These are phyloP conservation scores for Luzula sylvatica DNA, from an alignment of 176 grass and related monocot species.

Conservation along the genomic window DNA sequence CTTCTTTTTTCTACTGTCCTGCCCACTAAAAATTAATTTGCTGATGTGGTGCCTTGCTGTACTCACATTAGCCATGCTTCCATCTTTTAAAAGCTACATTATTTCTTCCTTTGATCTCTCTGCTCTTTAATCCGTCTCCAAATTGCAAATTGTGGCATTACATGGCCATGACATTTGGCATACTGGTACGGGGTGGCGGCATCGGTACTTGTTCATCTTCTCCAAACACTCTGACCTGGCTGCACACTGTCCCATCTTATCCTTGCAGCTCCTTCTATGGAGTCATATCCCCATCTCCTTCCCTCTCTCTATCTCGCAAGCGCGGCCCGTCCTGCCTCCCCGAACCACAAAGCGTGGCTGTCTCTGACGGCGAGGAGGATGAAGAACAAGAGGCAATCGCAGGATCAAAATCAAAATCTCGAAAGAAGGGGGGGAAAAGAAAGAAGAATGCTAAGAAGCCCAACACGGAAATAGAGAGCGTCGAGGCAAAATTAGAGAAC, in stretches of 20 bases:
- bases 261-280: not conserved
- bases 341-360: not conserved
- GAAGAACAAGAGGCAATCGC: not conserved
- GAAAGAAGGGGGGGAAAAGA: not conserved
- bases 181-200: slow-evolving; percentile 1
- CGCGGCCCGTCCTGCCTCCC: slow-evolving; percentile 1
- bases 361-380: not conserved
- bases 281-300: not conserved
- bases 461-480: not conserved
- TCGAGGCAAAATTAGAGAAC: slow-evolving; percentile 14
- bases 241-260: slow-evolving; percentile 1
- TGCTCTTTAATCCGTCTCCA: not conserved
- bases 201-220: slow-evolving; percentile 7
- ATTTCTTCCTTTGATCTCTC: not conserved
- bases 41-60: slow-evolving; percentile 16
- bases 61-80: not conserved
- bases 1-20: slow-evolving; percentile 1
- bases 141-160: not conserved
- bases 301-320: not conserved
- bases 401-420: not conserved
- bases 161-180: slow-evolving; percentile 13
- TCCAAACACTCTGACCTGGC: not conserved
- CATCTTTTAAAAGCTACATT: not conserved
- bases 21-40: slow-evolving; percentile 4
- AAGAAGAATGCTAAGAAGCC: not conserved